These are phyloP conservation scores for Aspergillus carbonarius DNA, from an alignment of 2,329 filamentous ascomycete species.

Conservation along the genomic window DNA sequence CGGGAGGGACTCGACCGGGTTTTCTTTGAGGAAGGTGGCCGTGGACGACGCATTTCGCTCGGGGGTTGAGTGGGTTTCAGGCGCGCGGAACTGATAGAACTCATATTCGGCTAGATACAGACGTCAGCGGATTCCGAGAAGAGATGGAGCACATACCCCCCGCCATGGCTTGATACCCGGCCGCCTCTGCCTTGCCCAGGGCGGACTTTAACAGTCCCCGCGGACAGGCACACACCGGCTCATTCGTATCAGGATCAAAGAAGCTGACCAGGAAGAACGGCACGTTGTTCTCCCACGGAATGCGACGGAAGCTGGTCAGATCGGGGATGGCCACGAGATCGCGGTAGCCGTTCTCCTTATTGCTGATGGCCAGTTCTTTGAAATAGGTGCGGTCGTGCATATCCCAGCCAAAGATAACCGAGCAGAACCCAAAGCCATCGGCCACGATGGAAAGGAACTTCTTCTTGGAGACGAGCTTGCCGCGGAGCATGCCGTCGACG, in stretches of 20 bases:
- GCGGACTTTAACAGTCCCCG: slow-evolving; percentile 70
- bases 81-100: slow-evolving; percentile 85
- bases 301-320: slow-evolving; percentile 72
- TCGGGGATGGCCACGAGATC: slow-evolving; percentile 83
- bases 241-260: slow-evolving; percentile 71
- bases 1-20: slow-evolving; percentile 71
- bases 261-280: slow-evolving; percentile 86
- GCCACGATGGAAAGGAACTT: slow-evolving; percentile 85
- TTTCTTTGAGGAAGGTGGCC: slow-evolving; percentile 70
- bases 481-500: slow-evolving; percentile 81
- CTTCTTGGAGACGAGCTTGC: slow-evolving; percentile 87
- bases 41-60: slow-evolving; percentile 67
- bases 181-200: slow-evolving; percentile 63
- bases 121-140: slow-evolving; percentile 10
- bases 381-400: slow-evolving; percentile 94
- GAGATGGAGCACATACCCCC: slow-evolving; percentile 63
- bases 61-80: slow-evolving; percentile 48
- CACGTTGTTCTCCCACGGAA: slow-evolving; percentile 86
- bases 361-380: slow-evolving; percentile 80
- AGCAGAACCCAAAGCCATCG: slow-evolving; percentile 88
- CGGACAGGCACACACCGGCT: slow-evolving; percentile 74
- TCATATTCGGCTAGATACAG: slow-evolving; percentile 75
- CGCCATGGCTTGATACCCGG: slow-evolving; percentile 81
- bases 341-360: slow-evolving; percentile 85
- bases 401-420: slow-evolving; percentile 93